Base-by-base conservation (phyloP, 129 eudicot genomes). In the Flaveria trinervia region DNA sequence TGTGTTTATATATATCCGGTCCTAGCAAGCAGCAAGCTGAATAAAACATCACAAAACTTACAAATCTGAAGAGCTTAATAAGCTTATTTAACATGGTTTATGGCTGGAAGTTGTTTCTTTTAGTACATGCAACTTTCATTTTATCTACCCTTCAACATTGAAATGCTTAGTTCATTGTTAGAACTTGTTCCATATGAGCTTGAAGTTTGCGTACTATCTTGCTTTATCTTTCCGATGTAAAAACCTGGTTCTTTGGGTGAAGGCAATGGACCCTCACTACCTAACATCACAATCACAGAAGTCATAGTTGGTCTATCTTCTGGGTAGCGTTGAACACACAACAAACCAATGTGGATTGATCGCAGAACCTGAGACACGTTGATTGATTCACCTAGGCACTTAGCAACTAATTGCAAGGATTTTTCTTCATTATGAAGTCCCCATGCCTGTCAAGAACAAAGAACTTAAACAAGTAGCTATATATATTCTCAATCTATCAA, bases 241-340 rank as follows among this genome's bases (percentile, higher is more conserved):
- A 80, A 79, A 11, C 84, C 84, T 16, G 87, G 84, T 56, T 75
- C 82, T 39, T 68, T 80, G 18, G 87, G 82, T 46, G 71, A 20
- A 54, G 87, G 82, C 72, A 80, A 55, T 55, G 65, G 41, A 41
- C 79, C 72, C 22, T 77, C 83, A 30, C 77, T 72, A 20, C 80
- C 82, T 13, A 84, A 44, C 85, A 84, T 77, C 16, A 72, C 17
- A 25, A 80, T 77, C 36, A 77, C 80, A n/a, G 69, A 56, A 15
- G 85, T 56, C 69, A 84, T 84, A 60, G 56, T 71, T 20, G 89
- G 89, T 60, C 86, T 82, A 71, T 85, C 22, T 84, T 81, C 80
- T 16, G 86, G 84, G 62, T 73, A 4, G 52, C 73, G 76, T 79
- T 85, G 89, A 73, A 85, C 89, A 65, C 86, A 85, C 48, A 85